A percentile compares a stretch with the other conserved stretches of the same genome.
Conservation (phyloP, 345 rosid species). For the Camelina hispida region DNA sequence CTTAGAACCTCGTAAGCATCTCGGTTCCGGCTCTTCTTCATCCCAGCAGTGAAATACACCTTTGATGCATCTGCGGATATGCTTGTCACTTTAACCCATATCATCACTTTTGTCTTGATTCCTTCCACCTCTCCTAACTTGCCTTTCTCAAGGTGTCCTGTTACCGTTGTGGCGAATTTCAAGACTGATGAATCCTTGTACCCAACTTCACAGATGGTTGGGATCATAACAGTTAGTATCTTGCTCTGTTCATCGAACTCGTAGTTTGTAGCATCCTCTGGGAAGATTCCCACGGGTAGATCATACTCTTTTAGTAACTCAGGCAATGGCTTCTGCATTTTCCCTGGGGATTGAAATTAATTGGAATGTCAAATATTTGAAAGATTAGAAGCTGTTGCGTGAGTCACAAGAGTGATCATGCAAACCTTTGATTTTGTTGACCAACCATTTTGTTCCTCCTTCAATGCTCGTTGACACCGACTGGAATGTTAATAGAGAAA, state of each 20-base stretch:
- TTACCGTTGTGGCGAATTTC: conserved; percentile 67
- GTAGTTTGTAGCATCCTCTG: conserved; percentile 91
- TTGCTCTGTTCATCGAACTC: conserved; percentile 85
- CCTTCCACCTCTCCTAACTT: conserved; percentile 84
- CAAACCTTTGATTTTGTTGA: conserved; percentile 85
- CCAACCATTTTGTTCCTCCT: conserved; percentile 95
- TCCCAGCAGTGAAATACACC: conserved; percentile 76
- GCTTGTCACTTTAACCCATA: conserved; percentile 85
- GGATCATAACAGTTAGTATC: conserved; percentile 78
- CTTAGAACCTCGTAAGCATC: conserved; percentile 83
- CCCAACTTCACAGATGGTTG: conserved; percentile 90
- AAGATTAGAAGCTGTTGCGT: neutral
- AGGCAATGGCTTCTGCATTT: conserved; percentile 89
- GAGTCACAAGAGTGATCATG: neutral
- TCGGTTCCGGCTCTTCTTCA: conserved; percentile 73
- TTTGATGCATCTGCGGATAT: conserved; percentile 74
- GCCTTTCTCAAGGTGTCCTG: conserved; percentile 78
- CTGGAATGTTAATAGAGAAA: conserved; percentile 42
- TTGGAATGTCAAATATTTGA: neutral
- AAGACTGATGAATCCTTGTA: conserved; percentile 88
- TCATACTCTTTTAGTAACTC: conserved; percentile 86
- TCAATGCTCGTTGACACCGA: conserved; percentile 78
- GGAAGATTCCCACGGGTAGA: conserved; percentile 85
- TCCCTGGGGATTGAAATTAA: conserved; percentile 53
- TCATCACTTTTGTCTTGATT: conserved; percentile 82